A percentile compares a stretch with the other conserved stretches of the same genome.
These are phyloP conservation scores for Boletus huronensis DNA, from an alignment of 768 basidiomycete genomes.

Conservation along the genomic window DNA sequence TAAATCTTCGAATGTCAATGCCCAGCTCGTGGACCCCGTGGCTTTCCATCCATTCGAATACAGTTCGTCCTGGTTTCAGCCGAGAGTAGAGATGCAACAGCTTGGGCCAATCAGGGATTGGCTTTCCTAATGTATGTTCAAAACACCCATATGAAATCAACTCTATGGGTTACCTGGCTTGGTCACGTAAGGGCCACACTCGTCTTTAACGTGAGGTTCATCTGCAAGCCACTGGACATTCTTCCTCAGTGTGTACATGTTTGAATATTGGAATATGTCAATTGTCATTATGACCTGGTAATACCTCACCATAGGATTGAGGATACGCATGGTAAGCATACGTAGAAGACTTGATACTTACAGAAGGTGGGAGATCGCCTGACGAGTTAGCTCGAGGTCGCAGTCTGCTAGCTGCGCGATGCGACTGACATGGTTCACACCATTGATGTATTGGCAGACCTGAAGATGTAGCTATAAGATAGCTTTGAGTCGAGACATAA, in stretches of 20 bases:
- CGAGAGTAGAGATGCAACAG: constrained; percentile 85
- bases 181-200: constrained; percentile 92
- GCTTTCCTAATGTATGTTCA: constrained; percentile 38
- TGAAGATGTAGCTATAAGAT: constrained; percentile 3
- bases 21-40: constrained; percentile 67
- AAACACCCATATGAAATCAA: background rate
- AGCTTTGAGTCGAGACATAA: background rate
- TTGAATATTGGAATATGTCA: constrained; percentile 97
- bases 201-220: constrained; percentile 77
- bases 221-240: constrained; percentile 85
- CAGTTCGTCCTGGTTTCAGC: constrained; percentile 75
- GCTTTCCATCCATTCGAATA: constrained; percentile 85
- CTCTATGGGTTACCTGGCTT: constrained; percentile 49
- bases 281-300: constrained; percentile 96
- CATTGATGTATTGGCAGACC: constrained; percentile 83
- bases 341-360: constrained; percentile 37
- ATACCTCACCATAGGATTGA: constrained; percentile 50
- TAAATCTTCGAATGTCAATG: constrained; percentile 91
- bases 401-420: constrained; percentile 93
- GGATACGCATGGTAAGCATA: background rate
- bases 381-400: constrained; percentile 75
- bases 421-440: constrained; percentile 84
- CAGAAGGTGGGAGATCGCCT: constrained; percentile 90
- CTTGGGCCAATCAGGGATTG: constrained; percentile 81
- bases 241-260: constrained; percentile 91